Percentiles rank a stretch among this genome's conserved stretches.
Conservation (phyloP, 805 yeast species). For the Nakazawaea anatomiae region DNA sequence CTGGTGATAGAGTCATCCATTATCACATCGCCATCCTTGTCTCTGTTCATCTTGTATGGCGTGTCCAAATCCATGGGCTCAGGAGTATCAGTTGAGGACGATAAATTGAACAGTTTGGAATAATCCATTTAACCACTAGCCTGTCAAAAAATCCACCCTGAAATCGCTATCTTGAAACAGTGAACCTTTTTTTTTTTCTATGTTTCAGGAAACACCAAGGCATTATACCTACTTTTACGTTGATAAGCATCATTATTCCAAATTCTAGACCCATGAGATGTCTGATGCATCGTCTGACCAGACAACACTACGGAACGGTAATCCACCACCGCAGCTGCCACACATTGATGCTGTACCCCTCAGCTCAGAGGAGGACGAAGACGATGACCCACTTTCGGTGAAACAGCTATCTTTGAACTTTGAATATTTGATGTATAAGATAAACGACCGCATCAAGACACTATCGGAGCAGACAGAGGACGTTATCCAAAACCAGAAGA, state of each 20-base stretch:
- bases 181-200: no score
- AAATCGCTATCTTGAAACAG: background rate
- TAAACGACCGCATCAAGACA: conserved; percentile 47
- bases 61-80: conserved; percentile 7
- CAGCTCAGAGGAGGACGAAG: conserved; percentile 14
- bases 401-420: conserved; percentile 53
- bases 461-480: conserved; percentile 23
- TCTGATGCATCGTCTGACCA: conserved; percentile 1
- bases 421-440: conserved; percentile 60
- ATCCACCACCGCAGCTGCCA: background rate
- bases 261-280: background rate
- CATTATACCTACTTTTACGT: no score
- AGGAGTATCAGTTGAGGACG: conserved; percentile 1
- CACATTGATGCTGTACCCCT: background rate
- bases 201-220: no score
- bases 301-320: background rate
- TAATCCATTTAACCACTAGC: background rate
- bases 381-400: conserved; percentile 59
- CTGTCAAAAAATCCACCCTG: background rate
- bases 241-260: no score
- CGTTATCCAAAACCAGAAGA: conserved; percentile 19
- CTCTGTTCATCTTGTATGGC: background rate
- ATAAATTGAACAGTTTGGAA: background rate
- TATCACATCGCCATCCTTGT: conserved; percentile 8
- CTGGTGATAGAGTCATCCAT: conserved; percentile 11